Base-by-base conservation (phyloP, 2,329 filamentous ascomycete species). In the Apiospora rasikravindrae region DNA sequence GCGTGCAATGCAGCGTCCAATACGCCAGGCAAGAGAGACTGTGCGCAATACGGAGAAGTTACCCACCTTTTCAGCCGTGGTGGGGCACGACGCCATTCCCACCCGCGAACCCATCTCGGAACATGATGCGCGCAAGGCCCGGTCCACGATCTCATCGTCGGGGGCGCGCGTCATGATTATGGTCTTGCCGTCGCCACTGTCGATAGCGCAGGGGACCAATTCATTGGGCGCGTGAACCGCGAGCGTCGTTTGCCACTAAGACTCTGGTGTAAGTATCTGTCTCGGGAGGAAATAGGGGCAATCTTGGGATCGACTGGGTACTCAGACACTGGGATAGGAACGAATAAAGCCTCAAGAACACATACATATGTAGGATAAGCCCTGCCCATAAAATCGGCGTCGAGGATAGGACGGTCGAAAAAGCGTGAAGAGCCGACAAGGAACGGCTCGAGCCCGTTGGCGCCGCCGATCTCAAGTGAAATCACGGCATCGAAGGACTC, bases 391-490 rank as follows among this genome's bases (percentile, higher is more conserved):
- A 84, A 86, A 76, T 88, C 86, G 1, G 83, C 86, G 68, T 88
- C 87, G 2, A 88, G 83, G 4, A 83, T 82, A 0, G 86, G 86
- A 0, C 86, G 75, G 67, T 86, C 80, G 78, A 89, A 86, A 73
- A 86, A 84, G 1, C 80, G 81, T 51, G 84, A 86, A 0, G 86
- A 86, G 3, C 88, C 88, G 2, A 89, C 78, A 2, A 89, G 82
- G 76, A 91, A 81, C 1, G 86, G 85, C 71, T 88, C 85, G 3
- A 91, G 81, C 0, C 90, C 89, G 73, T 92, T 92, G 3, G 86
- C 87, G 5, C 90, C 90, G n/a, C 90, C 90, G 69, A 92, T 90
- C 76, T 92, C 90, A 5, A 91, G 79, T 1, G 87, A 86, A 72
- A 91, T 87, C 72, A 91, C 86, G 29, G 87, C 87, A 24, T 88